Conservation (phyloP, 352 stramenopile species). For the Phytophthora agathidicida region DNA sequence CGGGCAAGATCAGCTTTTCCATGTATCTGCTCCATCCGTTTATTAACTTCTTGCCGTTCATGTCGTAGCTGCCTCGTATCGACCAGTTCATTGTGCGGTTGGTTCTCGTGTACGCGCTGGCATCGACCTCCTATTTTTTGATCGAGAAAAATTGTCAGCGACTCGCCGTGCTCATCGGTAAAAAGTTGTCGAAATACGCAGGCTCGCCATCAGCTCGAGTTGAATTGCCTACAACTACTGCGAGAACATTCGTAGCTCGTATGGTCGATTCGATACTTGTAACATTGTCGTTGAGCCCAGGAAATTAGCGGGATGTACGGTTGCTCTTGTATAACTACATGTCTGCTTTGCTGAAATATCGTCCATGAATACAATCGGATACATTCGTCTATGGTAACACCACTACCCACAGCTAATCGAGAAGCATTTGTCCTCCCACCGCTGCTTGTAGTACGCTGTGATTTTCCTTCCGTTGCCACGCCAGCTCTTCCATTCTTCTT, state of each 20-base stretch:
- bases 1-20: constrained; percentile 48
- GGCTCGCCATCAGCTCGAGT: constrained; percentile 24
- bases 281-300: too few relatives aligned
- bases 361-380: too few relatives aligned
- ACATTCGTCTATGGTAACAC: too few relatives aligned
- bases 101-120: constrained; percentile 8
- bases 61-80: background rate
- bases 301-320: too few relatives aligned
- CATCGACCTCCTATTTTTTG: constrained; percentile 1
- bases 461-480: constrained; percentile 32
- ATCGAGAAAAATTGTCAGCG: background rate
- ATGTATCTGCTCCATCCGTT: constrained; percentile 49
- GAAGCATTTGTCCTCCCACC: constrained; percentile 42
- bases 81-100: constrained; percentile 11
- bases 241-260: too few relatives aligned
- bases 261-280: too few relatives aligned
- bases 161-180: background rate
- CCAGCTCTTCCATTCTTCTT: constrained; percentile 12
- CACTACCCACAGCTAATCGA: background rate
- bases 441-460: constrained; percentile 56
- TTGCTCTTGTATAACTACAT: too few relatives aligned
- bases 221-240: too few relatives aligned
- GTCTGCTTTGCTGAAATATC: too few relatives aligned
- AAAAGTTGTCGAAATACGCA: constrained; percentile 7
- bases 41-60: constrained; percentile 23